Percentiles rank a stretch among this genome's conserved stretches.
phyloP scores from a whole-genome alignment of 306 rosid genomes.

The Astragalus glycyphyllos region DNA sequence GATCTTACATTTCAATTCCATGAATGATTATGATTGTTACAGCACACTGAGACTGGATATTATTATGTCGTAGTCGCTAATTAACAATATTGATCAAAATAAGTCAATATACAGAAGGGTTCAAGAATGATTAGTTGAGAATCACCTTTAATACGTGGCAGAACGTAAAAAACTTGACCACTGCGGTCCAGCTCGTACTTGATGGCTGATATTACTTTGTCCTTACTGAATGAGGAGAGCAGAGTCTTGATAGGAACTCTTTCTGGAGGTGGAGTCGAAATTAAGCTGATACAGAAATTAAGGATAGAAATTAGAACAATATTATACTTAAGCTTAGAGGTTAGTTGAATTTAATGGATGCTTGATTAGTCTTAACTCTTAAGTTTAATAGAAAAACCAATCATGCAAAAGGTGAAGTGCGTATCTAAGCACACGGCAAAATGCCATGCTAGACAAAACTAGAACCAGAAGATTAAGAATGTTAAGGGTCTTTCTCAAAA shows the following conservation, averaged over 20 bases:
- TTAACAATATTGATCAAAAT: slow-evolving; percentile 12
- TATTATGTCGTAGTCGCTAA: neutral
- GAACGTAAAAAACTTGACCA: slow-evolving; percentile 92
- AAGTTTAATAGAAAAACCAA: slow-evolving; percentile 2
- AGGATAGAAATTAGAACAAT: slow-evolving; percentile 30
- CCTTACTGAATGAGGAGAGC: slow-evolving; percentile 78
- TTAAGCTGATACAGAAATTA: slow-evolving; percentile 70
- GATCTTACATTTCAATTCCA: slow-evolving; percentile 3
- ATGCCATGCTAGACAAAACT: slow-evolving; percentile 13
- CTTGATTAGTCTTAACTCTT: slow-evolving; percentile 23
- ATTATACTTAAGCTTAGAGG: slow-evolving; percentile 37
- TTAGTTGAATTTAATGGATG: slow-evolving; percentile 22
- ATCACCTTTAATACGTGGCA: slow-evolving; percentile 95
- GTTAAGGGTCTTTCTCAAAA: neutral
- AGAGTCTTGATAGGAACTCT: slow-evolving; percentile 92
- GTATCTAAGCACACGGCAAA: slow-evolving; percentile 26
- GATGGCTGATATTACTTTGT: slow-evolving; percentile 73
- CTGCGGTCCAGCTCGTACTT: slow-evolving; percentile 83
- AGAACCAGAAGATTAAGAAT: slow-evolving; percentile 35
- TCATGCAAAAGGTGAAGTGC: slow-evolving; percentile 1
- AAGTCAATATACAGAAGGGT: slow-evolving; percentile 15
- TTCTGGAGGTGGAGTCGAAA: slow-evolving; percentile 97
- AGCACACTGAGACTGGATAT: neutral
- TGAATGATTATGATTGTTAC: neutral
- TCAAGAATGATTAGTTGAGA: slow-evolving; percentile 35